Evolutionary conservation across 1,284 basidiomycete species (phyloP), one percentile per base, ranked within the genome.

Genomic region (Cryptococcus jaspeensis): DNA sequence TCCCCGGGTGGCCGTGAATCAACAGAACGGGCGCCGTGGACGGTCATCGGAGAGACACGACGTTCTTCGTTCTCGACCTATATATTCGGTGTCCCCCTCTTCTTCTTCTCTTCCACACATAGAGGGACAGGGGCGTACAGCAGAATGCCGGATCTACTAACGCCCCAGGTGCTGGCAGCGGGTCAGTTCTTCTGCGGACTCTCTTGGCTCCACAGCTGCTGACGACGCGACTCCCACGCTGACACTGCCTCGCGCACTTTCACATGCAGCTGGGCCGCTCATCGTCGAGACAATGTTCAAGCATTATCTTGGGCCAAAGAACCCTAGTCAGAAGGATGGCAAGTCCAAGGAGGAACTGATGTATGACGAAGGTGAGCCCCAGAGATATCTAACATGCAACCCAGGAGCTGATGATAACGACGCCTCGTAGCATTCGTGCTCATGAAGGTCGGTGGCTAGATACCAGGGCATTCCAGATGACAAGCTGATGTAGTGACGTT

Each of bases 241-340:
- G 44, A 46, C 25, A 16, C 18, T 46, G 46, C 5, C 25, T 22
- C 43, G 8, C 22, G 23, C 12, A 18, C 22, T 44, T 42, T 51
- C 50, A 5, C 15, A 32, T 23, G 16, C 59, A 70, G 74, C 73
- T 22, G 89, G 88, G 0, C 89, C 89, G 4, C 77, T 91, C 53
- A 79, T 92, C 43, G 74, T 92, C 22, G 89, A 87, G 64, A 90
- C 88, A 0, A 80, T 92, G 16, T 80, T 92, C 70, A 89, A 87
- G 72, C 90, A 92, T 71, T 93, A 89, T 73, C 83, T 92, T 44
- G 84, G 87, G 40, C 65, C 66, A 3, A 83, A 81, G 49, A 12
- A 7, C 23, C n/a, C 13, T 18, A 44, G 52, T 2, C 48, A 61
- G 16, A 59, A 56, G 16, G 56, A 59, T 13, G 61, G 50, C 28